Percentiles rank a stretch among this genome's conserved stretches.
These are phyloP conservation scores for Lodderomyces jiufengensis DNA, from an alignment of 1,139 yeast genomes.

Conservation along the genomic window DNA sequence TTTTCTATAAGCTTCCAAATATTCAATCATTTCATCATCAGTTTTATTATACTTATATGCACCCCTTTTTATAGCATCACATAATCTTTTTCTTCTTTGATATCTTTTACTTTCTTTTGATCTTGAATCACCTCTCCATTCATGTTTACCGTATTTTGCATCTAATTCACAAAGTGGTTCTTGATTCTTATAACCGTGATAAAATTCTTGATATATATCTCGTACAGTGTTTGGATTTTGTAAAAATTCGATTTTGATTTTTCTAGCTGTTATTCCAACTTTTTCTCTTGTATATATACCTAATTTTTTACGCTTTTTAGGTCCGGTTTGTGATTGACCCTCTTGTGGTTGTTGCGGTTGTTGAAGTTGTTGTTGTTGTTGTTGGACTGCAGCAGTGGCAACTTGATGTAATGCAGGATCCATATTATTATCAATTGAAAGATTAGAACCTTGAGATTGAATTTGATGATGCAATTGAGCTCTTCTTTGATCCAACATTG, in stretches of 20 bases:
- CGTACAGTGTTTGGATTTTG: constrained; percentile 47
- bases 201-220: constrained; percentile 46
- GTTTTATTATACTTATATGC: constrained; percentile 39
- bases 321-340: background rate
- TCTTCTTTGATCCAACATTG: no score
- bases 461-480: constrained; percentile 6
- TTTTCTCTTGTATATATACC: constrained; percentile 4
- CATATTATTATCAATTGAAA: constrained; percentile 31
- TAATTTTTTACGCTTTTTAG: no score
- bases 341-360: constrained; percentile 7
- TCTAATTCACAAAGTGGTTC: constrained; percentile 45
- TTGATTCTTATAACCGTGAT: constrained; percentile 46
- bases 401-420: constrained; percentile 31
- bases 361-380: constrained; percentile 5
- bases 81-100: constrained; percentile 44
- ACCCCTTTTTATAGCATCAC: constrained; percentile 45
- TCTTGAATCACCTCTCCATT: constrained; percentile 48
- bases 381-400: background rate
- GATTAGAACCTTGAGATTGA: constrained; percentile 9
- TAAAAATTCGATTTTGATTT: constrained; percentile 37
- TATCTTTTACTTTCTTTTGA: constrained; percentile 46
- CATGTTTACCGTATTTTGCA: constrained; percentile 41
- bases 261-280: constrained; percentile 20
- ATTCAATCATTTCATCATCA: constrained; percentile 41
- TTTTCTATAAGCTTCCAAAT: constrained; percentile 43